Conservation (phyloP, 805 yeast species). For the Debaryomyces hansenii region DNA sequence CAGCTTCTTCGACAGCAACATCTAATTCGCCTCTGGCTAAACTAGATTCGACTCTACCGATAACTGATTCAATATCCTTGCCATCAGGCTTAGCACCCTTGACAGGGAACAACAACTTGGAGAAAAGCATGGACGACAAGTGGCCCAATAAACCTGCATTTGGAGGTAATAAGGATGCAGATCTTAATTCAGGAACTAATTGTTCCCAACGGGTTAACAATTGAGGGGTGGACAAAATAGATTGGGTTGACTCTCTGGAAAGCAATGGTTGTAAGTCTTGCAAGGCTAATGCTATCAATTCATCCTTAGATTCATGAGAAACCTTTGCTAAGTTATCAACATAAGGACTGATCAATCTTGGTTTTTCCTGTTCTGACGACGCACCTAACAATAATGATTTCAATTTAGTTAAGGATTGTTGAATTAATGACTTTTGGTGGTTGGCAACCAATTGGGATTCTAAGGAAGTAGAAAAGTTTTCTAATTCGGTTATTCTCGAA, state of each 20-base stretch:
- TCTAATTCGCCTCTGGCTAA: slow-evolving; percentile 75
- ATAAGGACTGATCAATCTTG: slow-evolving; percentile 32
- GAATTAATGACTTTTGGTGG: slow-evolving; percentile 33
- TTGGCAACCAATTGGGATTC: slow-evolving; percentile 34
- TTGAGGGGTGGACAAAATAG: slow-evolving; percentile 77
- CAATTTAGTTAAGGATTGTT: slow-evolving; percentile 32
- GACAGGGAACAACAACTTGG: slow-evolving; percentile 73
- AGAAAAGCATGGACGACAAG: slow-evolving; percentile 73
- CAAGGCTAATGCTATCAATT: slow-evolving; percentile 32
- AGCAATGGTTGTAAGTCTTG: slow-evolving; percentile 35
- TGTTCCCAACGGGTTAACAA: slow-evolving; percentile 76
- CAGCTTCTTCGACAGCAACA: slow-evolving; percentile 89
- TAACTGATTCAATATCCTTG: slow-evolving; percentile 82
- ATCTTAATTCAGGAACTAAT: slow-evolving; percentile 81
- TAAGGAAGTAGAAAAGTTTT: slow-evolving; percentile 48
- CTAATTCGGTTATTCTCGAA: slow-evolving; percentile 54
- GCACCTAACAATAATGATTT: slow-evolving; percentile 25
- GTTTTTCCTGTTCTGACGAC: slow-evolving; percentile 18
- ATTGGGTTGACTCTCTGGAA: slow-evolving; percentile 36
- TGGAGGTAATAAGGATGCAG: slow-evolving; percentile 87
- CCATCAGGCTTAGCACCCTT: slow-evolving; percentile 73
- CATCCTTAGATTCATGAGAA: slow-evolving; percentile 27
- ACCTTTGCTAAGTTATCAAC: slow-evolving; percentile 35
- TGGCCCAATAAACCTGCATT: slow-evolving; percentile 96
- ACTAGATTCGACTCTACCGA: slow-evolving; percentile 80